These are phyloP conservation scores for Penicillium sp. DNA, from an alignment of 2,329 filamentous ascomycete genomes.

Conservation along the genomic window DNA sequence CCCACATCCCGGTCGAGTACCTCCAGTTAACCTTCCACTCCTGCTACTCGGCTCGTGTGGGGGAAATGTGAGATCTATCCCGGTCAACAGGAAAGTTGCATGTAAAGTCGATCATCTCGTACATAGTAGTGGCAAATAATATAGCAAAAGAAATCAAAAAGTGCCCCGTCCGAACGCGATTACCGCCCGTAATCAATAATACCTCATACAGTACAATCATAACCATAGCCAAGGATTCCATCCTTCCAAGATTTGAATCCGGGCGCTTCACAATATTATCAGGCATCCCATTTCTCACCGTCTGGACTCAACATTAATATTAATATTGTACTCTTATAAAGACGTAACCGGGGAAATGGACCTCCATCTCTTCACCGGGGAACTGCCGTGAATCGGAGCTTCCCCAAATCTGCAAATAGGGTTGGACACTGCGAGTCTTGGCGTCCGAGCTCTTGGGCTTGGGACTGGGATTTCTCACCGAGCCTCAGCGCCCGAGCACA, in stretches of 20 bases:
- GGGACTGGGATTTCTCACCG: not conserved
- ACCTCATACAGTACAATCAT: not conserved
- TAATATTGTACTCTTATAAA: too few relatives aligned
- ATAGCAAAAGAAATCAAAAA: not conserved
- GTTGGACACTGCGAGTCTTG: constrained; percentile 10
- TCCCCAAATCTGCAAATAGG: constrained; percentile 9
- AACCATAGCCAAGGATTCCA: not conserved
- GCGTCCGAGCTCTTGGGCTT: constrained; percentile 1
- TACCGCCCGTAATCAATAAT: constrained; percentile 4
- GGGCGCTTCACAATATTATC: not conserved
- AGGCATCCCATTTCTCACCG: not conserved
- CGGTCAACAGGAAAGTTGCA: not conserved
- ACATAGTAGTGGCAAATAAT: not conserved
- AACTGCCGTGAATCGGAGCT: constrained; percentile 9
- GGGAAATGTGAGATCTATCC: not conserved
- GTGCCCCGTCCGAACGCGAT: not conserved
- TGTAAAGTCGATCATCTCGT: not conserved
- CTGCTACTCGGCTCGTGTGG: not conserved
- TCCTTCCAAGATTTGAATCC: not conserved
- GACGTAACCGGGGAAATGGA: too few relatives aligned
- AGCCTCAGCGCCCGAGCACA: constrained; percentile 6
- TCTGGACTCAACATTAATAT: too few relatives aligned
- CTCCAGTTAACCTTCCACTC: too few relatives aligned
- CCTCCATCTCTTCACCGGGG: constrained; percentile 12
- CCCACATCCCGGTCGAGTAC: not conserved